Conservation (phyloP, 176 grass and related monocot genomes). For the Aegilops sharonensis region DNA sequence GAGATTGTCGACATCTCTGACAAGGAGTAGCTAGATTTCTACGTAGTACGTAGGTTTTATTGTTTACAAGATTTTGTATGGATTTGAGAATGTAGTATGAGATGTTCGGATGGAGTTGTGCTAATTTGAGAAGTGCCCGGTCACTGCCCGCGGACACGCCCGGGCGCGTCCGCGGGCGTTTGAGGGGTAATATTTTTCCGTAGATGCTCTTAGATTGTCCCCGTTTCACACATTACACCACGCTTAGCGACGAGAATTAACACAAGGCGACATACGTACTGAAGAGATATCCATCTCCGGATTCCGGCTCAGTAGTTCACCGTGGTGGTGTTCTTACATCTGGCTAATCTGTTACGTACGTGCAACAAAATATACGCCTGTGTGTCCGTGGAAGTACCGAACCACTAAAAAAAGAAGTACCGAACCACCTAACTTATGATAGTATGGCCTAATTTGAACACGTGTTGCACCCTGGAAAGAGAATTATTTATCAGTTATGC, state of each 20-base stretch:
- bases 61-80: too few species aligned
- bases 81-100: too few species aligned
- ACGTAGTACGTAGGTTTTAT: too few species aligned
- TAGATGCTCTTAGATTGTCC: too few species aligned
- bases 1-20: too few species aligned
- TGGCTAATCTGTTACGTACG: neutral
- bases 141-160: too few species aligned
- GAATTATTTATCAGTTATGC: slow-evolving; percentile 4
- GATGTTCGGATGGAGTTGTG: too few species aligned
- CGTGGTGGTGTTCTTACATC: neutral
- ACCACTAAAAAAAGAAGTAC: neutral
- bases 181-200: too few species aligned
- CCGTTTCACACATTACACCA: too few species aligned
- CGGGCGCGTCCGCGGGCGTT: too few species aligned
- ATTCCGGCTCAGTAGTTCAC: neutral
- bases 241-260: neutral
- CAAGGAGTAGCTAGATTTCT: too few species aligned
- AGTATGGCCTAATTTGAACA: neutral
- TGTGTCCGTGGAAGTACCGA: neutral
- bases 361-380: neutral
- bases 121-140: too few species aligned
- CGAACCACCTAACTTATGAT: neutral
- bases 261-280: neutral
- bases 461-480: neutral
- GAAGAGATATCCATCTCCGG: neutral